Evolutionary conservation across 225 moss, liverwort and hornwort species (phyloP), one percentile per base, ranked within the genome.

Genomic region (Pseudoscleropodium purum): DNA sequence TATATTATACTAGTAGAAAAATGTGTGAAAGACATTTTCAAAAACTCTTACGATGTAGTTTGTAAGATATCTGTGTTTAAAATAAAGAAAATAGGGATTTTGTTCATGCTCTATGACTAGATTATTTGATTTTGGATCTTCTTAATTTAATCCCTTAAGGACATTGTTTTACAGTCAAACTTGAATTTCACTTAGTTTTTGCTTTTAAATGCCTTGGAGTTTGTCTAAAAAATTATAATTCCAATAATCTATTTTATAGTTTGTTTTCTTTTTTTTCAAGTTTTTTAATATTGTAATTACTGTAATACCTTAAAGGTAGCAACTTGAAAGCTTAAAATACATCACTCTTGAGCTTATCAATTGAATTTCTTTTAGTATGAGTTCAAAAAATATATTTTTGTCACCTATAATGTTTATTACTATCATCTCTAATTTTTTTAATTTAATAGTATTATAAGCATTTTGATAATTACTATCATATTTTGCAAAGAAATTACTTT

Each of bases 71-170:
- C 19, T 19, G 5, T 10, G 1, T 10, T 64, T 64, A 64, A 15
- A 66, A 9, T 18, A 15, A 64, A 64, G 31, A 64, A 31, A 64
- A 64, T 7, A 65, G 18, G 34, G 18, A 8, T 34, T 65, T 65
- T 65, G 18, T 18, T 18, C 2, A 34, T 8, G 0, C 17, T 65
- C 18, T 3, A 2, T 33, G 0, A 34, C 3, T 18, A 34, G 3
- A 65, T 65, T 34, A 65, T 18, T 65, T 18, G 34, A 34, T 64
- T 64, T 64, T 64, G 64, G 17, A 64, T 65, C 18, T 65, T 65
- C 18, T 18, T 65, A 18, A 34, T 1, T 10, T 9, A 34, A 17
- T 16, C 33, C 33, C 8, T 18, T 9, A 14, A 4, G 1, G 10
- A 0, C 15, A 18, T 34, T 18, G 5, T 34, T 36, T 66, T 66